These are phyloP conservation scores for Mortierella sp. DNA, from an alignment of 371 early-diverging fungal species.

Conservation along the genomic window DNA sequence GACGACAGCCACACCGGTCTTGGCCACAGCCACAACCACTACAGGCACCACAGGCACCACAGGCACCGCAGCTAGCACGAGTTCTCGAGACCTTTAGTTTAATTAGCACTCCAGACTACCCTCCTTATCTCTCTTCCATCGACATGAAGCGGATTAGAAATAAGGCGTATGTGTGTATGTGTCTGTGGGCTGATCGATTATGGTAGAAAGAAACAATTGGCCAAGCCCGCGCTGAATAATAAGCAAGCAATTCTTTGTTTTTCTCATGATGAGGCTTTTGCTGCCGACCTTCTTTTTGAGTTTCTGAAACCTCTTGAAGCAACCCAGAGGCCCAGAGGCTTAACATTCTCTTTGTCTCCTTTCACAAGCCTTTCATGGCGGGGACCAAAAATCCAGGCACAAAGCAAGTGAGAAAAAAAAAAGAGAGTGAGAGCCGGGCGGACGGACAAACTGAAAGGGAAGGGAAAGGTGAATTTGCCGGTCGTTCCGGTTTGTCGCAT, in stretches of 20 bases:
- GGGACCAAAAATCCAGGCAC: neutral
- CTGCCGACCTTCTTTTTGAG: too few species aligned
- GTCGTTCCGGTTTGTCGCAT: neutral
- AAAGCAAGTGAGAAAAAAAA: neutral
- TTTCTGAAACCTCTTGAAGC: too few species aligned
- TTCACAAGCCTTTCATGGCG: neutral
- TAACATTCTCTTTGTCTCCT: neutral
- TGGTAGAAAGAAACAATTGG: too few species aligned
- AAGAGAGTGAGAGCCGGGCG: neutral
- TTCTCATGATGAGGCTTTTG: too few species aligned
- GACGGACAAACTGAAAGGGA: neutral
- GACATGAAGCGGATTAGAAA: neutral
- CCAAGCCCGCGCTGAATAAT: too few species aligned
- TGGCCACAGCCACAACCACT: neutral
- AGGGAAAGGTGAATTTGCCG: neutral
- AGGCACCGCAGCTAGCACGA: neutral
- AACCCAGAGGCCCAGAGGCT: neutral
- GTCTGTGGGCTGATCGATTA: too few species aligned
- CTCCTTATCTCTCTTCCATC: neutral
- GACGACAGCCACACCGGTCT: neutral
- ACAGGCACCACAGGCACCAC: neutral
- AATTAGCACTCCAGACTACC: neutral
- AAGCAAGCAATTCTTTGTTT: too few species aligned
- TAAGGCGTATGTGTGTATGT: neutral
- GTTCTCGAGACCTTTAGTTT: neutral